Conservation (phyloP, 2,329 filamentous ascomycete species). For the Hypomyces perniciosus region DNA sequence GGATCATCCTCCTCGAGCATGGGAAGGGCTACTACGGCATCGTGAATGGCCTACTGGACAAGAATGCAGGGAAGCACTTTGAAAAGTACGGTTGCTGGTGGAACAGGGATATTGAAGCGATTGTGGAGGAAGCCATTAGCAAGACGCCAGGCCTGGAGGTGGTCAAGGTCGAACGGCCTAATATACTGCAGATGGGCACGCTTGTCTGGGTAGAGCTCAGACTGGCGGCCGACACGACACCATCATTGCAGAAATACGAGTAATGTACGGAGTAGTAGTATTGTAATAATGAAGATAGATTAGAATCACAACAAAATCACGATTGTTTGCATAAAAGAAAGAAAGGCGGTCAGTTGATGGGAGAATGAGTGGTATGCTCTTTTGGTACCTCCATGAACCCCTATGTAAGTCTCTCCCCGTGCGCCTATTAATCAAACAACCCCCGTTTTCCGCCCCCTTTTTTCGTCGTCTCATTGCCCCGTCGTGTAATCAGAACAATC, state of each 20-base stretch:
- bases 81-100: constrained; percentile 61
- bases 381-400: constrained; percentile 6
- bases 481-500: constrained; percentile 17
- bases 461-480: constrained; percentile 17
- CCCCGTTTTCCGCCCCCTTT: constrained; percentile 1
- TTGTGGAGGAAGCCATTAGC: constrained; percentile 45
- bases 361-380: constrained; percentile 15
- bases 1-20: constrained; percentile 58
- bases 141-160: constrained; percentile 50
- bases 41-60: constrained; percentile 52
- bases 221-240: constrained; percentile 23
- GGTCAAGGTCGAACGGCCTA: constrained; percentile 47
- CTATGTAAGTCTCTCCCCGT: background rate
- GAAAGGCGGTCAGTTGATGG: background rate
- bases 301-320: background rate
- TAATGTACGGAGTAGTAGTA: background rate
- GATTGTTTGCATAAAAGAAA: background rate
- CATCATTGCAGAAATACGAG: too few relatives aligned
- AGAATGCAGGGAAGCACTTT: constrained; percentile 49
- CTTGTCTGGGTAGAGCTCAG: constrained; percentile 53
- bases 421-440: constrained; percentile 4
- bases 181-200: constrained; percentile 50
- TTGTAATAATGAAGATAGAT: background rate
- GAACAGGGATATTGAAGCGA: constrained; percentile 56
- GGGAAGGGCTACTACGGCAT: constrained; percentile 50